Base-by-base conservation (phyloP, 495 filamentous ascomycete genomes). In the Letharia columbiana region DNA sequence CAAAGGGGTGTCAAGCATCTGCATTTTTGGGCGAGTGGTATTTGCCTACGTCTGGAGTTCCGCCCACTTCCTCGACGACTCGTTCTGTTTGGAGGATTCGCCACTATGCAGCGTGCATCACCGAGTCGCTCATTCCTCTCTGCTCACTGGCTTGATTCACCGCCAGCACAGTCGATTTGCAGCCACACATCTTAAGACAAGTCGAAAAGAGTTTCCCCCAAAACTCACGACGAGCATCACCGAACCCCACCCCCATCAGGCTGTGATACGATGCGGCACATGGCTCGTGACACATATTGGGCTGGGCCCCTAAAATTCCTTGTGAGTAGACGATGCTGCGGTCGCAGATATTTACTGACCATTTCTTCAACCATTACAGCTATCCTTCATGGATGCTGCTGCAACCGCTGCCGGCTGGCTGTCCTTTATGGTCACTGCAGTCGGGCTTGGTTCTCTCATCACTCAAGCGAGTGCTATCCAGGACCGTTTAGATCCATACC, bases 361-460 rank as follows among this genome's bases (percentile, higher is more conserved):
- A 13, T 33, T 60, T 31, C 4, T 12, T 6, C 10, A 3, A 33
- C 12, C 52, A 18, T 18, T 11, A 64, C 60, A 63, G 70, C 35
- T 28, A 58, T 57, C 58, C 31, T 73, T 75, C 62, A 62, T 66
- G 18, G 69, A n/a, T n/a, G n/a, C n/a, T n/a, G n/a, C n/a, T n/a
- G n/a, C n/a, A n/a, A n/a, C n/a, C n/a, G n/a, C n/a, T n/a, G n/a
- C n/a, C n/a, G n/a, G n/a, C n/a, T n/a, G n/a, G n/a, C n/a, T n/a
- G n/a, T n/a, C n/a, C 31, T 73, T 75, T 64, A 62, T 66, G 18
- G 69, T 67, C 35, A 74, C 74, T 18, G 70, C 74, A 12, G 62
- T 71, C 37, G 74, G 73, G 17, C 65, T 75, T 10, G 74, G 74
- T 39, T 73, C 71, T 8, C 54, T 75, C 15, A 69, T 75, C 35